A percentile compares a stretch with the other conserved stretches of the same genome.
These are phyloP conservation scores for Fusarium fujikuroi DNA, from an alignment of 2,329 filamentous ascomycete species.

Conservation along the genomic window DNA sequence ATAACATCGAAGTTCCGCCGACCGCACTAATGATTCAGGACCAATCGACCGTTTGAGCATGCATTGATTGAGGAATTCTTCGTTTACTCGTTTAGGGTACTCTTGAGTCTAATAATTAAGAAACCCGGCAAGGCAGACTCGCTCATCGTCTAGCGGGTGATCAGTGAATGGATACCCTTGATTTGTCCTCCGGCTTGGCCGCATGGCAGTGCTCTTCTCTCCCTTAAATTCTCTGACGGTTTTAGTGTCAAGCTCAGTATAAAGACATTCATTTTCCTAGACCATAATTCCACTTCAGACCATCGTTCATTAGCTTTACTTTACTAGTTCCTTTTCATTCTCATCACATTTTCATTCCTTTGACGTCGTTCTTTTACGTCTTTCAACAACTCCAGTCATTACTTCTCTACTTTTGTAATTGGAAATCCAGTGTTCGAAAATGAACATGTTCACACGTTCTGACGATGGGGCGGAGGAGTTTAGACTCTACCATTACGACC, in stretches of 20 bases:
- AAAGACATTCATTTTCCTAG: not conserved
- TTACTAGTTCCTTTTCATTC: not conserved
- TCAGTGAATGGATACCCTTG: not conserved
- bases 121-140: not conserved
- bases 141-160: not conserved
- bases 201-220: not conserved
- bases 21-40: not conserved
- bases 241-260: not conserved
- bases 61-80: not conserved
- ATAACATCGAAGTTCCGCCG: not conserved
- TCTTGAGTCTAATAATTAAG: not conserved
- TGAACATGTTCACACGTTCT: not conserved
- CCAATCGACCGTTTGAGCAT: not conserved
- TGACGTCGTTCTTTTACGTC: no score
- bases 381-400: not conserved
- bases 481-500: not conserved
- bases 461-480: not conserved
- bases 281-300: rapidly evolving
- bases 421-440: not conserved
- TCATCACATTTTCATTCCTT: not conserved
- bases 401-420: not conserved
- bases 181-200: not conserved
- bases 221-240: not conserved
- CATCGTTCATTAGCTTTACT: not conserved
- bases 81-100: not conserved